Percentiles rank a stretch among this genome's conserved stretches.
phyloP scores from a whole-genome alignment of 1,139 yeast species.

The Kodamaea suecica region DNA sequence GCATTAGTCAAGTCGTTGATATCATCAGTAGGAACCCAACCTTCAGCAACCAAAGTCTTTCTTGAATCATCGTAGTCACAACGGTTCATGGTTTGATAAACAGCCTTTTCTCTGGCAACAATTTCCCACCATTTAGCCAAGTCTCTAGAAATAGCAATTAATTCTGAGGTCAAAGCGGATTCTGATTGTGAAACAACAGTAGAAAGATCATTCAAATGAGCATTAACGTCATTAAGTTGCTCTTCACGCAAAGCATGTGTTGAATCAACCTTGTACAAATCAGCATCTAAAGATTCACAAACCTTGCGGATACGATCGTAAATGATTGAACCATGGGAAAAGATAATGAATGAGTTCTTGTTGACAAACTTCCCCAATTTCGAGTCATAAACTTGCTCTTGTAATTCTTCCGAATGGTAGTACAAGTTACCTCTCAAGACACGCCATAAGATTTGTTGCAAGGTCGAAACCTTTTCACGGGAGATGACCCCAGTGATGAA shows the following conservation, averaged over 20 bases:
- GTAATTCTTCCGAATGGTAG: constrained; percentile 66
- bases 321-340: constrained; percentile 43
- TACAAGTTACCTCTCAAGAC: constrained; percentile 85
- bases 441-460: constrained; percentile 92
- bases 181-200: constrained; percentile 55
- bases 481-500: constrained; percentile 84
- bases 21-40: constrained; percentile 74
- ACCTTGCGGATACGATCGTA: constrained; percentile 41
- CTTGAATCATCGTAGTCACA: constrained; percentile 67
- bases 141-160: constrained; percentile 70
- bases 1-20: constrained; percentile 35
- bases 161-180: constrained; percentile 62
- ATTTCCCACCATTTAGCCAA: constrained; percentile 67
- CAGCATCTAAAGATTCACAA: constrained; percentile 47
- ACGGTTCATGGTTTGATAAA: constrained; percentile 61
- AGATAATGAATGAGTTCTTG: constrained; percentile 44
- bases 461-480: constrained; percentile 61
- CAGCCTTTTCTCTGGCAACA: constrained; percentile 69
- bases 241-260: constrained; percentile 32
- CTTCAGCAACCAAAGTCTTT: constrained; percentile 67
- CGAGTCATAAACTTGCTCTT: constrained; percentile 49
- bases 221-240: constrained; percentile 55
- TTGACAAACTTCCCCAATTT: constrained; percentile 30
- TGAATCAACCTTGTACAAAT: constrained; percentile 37
- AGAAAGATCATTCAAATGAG: constrained; percentile 54